These are phyloP conservation scores for Agrostemma githago DNA, from an alignment of 148 eudicot genomes.

Conservation along the genomic window DNA sequence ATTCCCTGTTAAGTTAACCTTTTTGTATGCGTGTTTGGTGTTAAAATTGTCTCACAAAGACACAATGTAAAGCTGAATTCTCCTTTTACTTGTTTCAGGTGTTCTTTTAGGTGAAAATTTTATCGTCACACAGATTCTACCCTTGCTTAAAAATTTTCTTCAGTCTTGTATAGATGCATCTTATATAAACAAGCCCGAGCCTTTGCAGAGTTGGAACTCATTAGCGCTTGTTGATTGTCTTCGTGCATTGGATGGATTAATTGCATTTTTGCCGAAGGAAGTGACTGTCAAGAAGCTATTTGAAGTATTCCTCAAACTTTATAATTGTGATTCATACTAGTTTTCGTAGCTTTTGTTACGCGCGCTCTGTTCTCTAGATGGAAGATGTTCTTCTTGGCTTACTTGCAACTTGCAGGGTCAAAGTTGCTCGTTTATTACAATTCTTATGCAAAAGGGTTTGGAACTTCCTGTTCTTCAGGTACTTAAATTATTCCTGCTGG, in stretches of 20 bases:
- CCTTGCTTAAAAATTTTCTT: conserved; percentile 59
- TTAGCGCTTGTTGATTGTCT: conserved; percentile 80
- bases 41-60: conserved; percentile 21
- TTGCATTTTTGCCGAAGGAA: conserved; percentile 53
- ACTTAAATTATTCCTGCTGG: conserved; percentile 2
- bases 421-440: conserved; percentile 54
- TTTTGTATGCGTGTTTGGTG: not conserved
- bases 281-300: conserved; percentile 75
- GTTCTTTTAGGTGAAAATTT: conserved; percentile 73
- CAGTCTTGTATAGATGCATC: conserved; percentile 62
- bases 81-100: conserved; percentile 44
- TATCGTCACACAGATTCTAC: conserved; percentile 61
- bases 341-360: not conserved
- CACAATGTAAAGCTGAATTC: conserved; percentile 22
- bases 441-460: conserved; percentile 60
- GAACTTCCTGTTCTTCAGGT: conserved; percentile 79
- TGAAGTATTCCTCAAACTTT: conserved; percentile 50
- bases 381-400: conserved; percentile 10
- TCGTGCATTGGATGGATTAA: conserved; percentile 57
- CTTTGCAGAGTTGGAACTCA: conserved; percentile 81
- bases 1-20: conserved; percentile 23
- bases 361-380: conserved; percentile 8
- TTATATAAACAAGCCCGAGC: conserved; percentile 64
- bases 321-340: not conserved
- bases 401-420: conserved; percentile 51